Evolutionary conservation across 2,329 filamentous ascomycete genomes (phyloP).

Genomic region (Talaromyces sp.): DNA sequence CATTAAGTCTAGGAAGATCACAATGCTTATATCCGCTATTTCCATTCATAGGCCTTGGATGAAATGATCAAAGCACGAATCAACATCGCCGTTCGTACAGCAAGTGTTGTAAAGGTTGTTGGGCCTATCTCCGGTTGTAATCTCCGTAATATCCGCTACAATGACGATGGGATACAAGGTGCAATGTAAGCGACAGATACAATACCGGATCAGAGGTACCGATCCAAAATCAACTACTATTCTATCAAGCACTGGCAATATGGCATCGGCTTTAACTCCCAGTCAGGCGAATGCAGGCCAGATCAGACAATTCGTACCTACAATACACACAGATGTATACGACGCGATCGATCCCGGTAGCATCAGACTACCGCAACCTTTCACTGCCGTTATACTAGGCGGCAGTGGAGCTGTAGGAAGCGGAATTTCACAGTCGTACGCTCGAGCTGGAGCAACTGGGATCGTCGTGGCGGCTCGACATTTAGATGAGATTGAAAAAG

Average conservation of each 20-base stretch:
- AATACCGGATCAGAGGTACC: background rate
- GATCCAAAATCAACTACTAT: background rate
- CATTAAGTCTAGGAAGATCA: background rate
- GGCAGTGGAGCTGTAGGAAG: constrained; percentile 37
- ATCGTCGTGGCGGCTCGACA: constrained; percentile 35
- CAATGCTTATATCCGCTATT: background rate
- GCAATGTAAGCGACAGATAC: background rate
- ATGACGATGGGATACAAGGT: background rate
- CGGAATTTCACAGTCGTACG: constrained; percentile 33
- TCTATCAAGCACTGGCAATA: background rate
- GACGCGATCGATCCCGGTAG: constrained; percentile 22
- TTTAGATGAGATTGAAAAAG: constrained; percentile 28
- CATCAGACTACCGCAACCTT: constrained; percentile 26
- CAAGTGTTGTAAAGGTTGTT: background rate
- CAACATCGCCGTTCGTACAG: background rate
- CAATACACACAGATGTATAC: constrained; percentile 21
- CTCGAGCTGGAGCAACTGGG: constrained; percentile 30
- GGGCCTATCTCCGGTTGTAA: background rate
- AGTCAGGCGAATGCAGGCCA: constrained; percentile 20
- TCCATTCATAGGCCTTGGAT: background rate
- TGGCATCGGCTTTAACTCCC: background rate
- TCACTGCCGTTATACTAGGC: constrained; percentile 36
- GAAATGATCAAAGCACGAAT: background rate
- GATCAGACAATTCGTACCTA: constrained; percentile 19
- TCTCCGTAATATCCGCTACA: background rate